Evolutionary conservation across 2,329 filamentous ascomycete species (phyloP).

Genomic region (Endocalyx cinctus): DNA sequence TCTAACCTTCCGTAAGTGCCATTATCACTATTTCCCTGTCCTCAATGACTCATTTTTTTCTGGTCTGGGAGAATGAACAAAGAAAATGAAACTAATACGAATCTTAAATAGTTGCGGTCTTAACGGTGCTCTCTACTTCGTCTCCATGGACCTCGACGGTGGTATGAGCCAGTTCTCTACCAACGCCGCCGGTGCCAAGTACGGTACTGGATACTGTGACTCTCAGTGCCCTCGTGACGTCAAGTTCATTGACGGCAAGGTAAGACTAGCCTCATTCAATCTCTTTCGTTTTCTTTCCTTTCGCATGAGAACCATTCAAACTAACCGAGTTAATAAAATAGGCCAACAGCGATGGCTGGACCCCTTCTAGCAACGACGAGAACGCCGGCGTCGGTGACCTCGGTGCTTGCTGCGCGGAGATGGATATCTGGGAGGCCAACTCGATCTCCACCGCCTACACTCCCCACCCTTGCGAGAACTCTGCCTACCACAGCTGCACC

Average conservation of each 20-base stretch:
- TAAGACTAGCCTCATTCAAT: conserved; percentile 6
- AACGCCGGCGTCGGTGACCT: conserved; percentile 43
- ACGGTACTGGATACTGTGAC: conserved; percentile 54
- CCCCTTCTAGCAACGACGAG: conserved; percentile 40
- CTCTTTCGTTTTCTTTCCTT: neutral
- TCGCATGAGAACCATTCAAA: no score
- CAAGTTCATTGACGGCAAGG: conserved; percentile 46
- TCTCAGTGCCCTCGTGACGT: conserved; percentile 42
- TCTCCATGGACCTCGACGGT: conserved; percentile 51
- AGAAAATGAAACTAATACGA: no score
- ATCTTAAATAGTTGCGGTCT: conserved; percentile 43
- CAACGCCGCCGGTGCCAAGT: conserved; percentile 46
- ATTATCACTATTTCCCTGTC: no score
- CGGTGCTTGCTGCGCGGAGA: conserved; percentile 54
- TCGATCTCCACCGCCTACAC: conserved; percentile 53
- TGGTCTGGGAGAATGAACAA: neutral
- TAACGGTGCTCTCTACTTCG: conserved; percentile 58
- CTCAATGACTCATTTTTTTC: no score
- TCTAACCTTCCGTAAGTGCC: conserved; percentile 43
- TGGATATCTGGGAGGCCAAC: conserved; percentile 62
- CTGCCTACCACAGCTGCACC: conserved; percentile 41
- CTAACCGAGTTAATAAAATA: conserved; percentile 4
- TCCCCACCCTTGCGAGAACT: conserved; percentile 52
- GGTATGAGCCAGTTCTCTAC: conserved; percentile 38
- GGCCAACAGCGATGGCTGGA: conserved; percentile 43